Conservation (phyloP, 1,284 basidiomycete species). For the Jaminaea rosea region DNA sequence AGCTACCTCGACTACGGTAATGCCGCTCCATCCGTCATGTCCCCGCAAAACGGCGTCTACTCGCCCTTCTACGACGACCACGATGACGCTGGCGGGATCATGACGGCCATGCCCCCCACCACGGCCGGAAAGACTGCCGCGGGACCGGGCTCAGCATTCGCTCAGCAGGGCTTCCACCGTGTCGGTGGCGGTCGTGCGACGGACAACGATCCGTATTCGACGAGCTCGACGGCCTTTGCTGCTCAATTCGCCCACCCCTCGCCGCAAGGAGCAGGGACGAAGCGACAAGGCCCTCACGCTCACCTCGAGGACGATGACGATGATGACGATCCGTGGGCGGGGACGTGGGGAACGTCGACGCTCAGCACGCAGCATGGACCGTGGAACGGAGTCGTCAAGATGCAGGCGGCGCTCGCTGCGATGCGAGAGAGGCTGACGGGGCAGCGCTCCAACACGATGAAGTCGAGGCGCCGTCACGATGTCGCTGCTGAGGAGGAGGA, state of each 20-base stretch:
- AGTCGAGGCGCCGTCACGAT: neutral
- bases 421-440: constrained; percentile 13
- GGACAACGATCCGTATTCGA: constrained; percentile 21
- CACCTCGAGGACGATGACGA: constrained; percentile 3
- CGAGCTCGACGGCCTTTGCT: neutral
- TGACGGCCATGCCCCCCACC: constrained; percentile 28
- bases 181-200: constrained; percentile 30
- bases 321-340: constrained; percentile 3
- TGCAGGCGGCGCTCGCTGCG: constrained; percentile 21
- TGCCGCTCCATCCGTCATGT: neutral
- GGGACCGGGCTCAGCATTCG: constrained; percentile 7
- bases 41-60: neutral
- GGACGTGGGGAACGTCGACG: constrained; percentile 11
- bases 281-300: neutral
- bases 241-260: neutral
- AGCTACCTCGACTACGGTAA: constrained; percentile 23
- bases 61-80: neutral
- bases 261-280: no score
- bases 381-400: constrained; percentile 33
- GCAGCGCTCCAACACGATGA: neutral
- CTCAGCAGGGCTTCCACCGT: constrained; percentile 24
- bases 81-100: constrained; percentile 35
- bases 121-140: neutral
- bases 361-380: constrained; percentile 6
- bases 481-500: neutral